phyloP scores from a whole-genome alignment of 2,329 filamentous ascomycete genomes.

The Colletotrichum sp. region DNA sequence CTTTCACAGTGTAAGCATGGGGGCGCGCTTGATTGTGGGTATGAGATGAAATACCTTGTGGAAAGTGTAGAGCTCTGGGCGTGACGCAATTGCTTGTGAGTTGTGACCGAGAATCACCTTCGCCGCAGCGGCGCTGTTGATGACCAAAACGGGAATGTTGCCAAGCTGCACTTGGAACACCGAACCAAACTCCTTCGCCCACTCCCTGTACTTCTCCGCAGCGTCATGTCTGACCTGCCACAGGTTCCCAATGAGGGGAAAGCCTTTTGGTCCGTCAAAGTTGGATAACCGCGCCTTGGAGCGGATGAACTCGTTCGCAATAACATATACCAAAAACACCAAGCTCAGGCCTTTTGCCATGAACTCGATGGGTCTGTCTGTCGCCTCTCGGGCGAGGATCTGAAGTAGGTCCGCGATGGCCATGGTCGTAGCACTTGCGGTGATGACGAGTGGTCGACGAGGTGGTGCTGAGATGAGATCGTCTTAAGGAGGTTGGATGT shows the following conservation, averaged over 20 bases:
- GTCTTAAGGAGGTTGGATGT: neutral
- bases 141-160: slow-evolving; percentile 66
- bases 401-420: slow-evolving; percentile 28
- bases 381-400: slow-evolving; percentile 19
- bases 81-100: slow-evolving; percentile 68
- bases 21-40: no score
- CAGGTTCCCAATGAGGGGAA: slow-evolving; percentile 61
- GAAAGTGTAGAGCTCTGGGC: slow-evolving; percentile 68
- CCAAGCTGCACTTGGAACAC: slow-evolving; percentile 39
- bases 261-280: slow-evolving; percentile 51
- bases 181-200: slow-evolving; percentile 31
- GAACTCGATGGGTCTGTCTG: slow-evolving; percentile 25
- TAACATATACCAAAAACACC: slow-evolving; percentile 45
- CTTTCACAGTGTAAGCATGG: slow-evolving; percentile 38
- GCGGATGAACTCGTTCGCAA: slow-evolving; percentile 53
- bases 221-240: slow-evolving; percentile 57
- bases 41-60: slow-evolving; percentile 38
- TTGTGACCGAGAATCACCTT: slow-evolving; percentile 70
- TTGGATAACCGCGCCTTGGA: slow-evolving; percentile 45
- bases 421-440: slow-evolving; percentile 20
- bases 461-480: neutral
- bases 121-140: slow-evolving; percentile 70
- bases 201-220: slow-evolving; percentile 30
- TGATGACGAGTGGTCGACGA: neutral
- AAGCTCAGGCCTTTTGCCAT: neutral